Base-by-base conservation (phyloP, 1,284 basidiomycete genomes). In the Trametes hirsuta region DNA sequence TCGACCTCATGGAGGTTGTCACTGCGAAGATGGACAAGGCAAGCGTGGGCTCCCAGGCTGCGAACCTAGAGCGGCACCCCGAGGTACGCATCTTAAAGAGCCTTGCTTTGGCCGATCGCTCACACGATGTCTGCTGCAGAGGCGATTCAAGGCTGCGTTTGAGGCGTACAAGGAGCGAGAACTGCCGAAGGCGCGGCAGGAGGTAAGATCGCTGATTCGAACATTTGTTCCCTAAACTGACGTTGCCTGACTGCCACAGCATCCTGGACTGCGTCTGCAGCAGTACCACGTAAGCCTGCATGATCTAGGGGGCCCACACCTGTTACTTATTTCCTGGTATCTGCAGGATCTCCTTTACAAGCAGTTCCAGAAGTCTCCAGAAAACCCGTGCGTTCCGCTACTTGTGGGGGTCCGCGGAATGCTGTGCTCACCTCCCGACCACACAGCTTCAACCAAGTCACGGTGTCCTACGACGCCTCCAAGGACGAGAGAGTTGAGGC, bases 1-100 rank as follows among this genome's bases (percentile, higher is more conserved):
- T 99, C 49, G 96, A 97, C 75, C 83, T 97, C 61, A 76, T 98
- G 68, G 89, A 92, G 60, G 82, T 97, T 2, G 94, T 97, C 11
- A 97, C 87, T 53, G 92, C 93, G 8, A 95, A 93, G 81, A 90
- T 87, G 80, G 95, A 98, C 75, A 97, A 96, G 76, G 93, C 94
- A 0, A 91, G 91, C 61, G 78, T 96, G 47, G 94, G 94, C 0
- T 81, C 82, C 61, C 85, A 91, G 74, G 96, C 95, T 5, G 93
- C 91, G 39, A 83, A 85, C 45, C 85, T 98, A 58, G 96, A 99
- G 79, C 84, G 84, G 52, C 96, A 99, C 82, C 96, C 96, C 51
- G 96, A 99, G 86, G 92, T 95, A 67, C 58, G 86, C 76, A 10
- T 14, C 12, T 14, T 6, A 22, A n/a, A 1, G n/a, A 14, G 14